Conservation (phyloP, 306 rosid species). For the Lupinus albus region DNA sequence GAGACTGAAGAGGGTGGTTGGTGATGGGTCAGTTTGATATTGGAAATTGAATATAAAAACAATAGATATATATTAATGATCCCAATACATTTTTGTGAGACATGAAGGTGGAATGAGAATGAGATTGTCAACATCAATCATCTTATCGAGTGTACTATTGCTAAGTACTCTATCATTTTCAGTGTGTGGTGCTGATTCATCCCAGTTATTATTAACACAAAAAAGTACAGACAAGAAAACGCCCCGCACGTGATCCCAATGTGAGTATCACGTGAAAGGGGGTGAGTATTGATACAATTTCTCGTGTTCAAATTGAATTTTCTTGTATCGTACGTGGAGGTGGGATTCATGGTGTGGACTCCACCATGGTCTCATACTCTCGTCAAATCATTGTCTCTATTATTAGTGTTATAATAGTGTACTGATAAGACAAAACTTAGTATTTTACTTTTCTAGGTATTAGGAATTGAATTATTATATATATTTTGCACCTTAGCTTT, state of each 20-base stretch:
- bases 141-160: not conserved
- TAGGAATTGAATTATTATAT: slow-evolving; percentile 32
- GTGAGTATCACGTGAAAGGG: slow-evolving; percentile 46
- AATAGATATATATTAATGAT: not conserved
- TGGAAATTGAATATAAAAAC: not conserved
- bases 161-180: slow-evolving; percentile 1
- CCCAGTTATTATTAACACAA: not conserved
- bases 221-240: slow-evolving; percentile 43
- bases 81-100: not conserved
- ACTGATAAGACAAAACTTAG: too few species aligned
- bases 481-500: too few species aligned
- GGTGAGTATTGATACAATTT: slow-evolving; percentile 1
- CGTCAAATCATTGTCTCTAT: too few species aligned
- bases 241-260: slow-evolving; percentile 42
- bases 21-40: not conserved
- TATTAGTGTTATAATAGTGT: too few species aligned
- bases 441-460: not conserved
- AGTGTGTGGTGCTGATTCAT: slow-evolving; percentile 10
- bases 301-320: not conserved
- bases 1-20: too few species aligned
- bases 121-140: slow-evolving; percentile 12
- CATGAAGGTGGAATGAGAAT: not conserved
- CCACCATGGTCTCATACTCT: too few species aligned
- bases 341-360: too few species aligned
- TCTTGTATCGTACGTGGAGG: not conserved